phyloP scores from a whole-genome alignment of 768 basidiomycete genomes.

The Tricholoma flavovirens region DNA sequence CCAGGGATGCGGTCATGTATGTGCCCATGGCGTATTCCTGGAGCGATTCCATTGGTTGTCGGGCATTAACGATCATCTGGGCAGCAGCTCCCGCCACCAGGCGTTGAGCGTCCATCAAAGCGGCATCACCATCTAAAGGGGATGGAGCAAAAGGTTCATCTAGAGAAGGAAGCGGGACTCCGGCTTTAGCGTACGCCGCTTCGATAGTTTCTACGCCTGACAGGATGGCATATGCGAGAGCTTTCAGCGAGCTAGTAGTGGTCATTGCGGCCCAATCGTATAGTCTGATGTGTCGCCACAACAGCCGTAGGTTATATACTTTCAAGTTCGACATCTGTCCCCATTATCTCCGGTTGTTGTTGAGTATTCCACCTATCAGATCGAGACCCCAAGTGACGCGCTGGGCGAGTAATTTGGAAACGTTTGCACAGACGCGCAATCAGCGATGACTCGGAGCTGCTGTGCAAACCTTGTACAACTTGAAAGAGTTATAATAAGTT shows the following conservation, averaged over 20 bases:
- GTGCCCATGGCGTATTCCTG: constrained; percentile 9
- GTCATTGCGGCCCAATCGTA: not conserved
- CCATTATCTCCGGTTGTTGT: too few relatives aligned
- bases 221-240: constrained; percentile 19
- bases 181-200: constrained; percentile 16
- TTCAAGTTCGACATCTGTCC: too few relatives aligned
- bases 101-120: constrained; percentile 9
- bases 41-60: constrained; percentile 14
- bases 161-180: constrained; percentile 18
- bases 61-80: constrained; percentile 21
- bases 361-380: too few relatives aligned
- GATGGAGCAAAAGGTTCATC: constrained; percentile 20
- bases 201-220: constrained; percentile 18
- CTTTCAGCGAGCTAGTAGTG: constrained; percentile 4
- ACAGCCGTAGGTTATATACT: too few relatives aligned
- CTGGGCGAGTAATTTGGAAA: too few relatives aligned
- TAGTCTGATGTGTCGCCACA: too few relatives aligned
- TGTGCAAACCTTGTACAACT: too few relatives aligned
- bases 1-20: constrained; percentile 15
- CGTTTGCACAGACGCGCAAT: too few relatives aligned
- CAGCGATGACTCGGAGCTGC: too few relatives aligned
- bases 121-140: constrained; percentile 12
- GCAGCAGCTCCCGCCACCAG: constrained; percentile 21
- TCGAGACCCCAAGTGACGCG: too few relatives aligned
- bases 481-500: too few relatives aligned